phyloP scores from a whole-genome alignment of 2,329 filamentous ascomycete genomes.

The Emergomyces orientalis region DNA sequence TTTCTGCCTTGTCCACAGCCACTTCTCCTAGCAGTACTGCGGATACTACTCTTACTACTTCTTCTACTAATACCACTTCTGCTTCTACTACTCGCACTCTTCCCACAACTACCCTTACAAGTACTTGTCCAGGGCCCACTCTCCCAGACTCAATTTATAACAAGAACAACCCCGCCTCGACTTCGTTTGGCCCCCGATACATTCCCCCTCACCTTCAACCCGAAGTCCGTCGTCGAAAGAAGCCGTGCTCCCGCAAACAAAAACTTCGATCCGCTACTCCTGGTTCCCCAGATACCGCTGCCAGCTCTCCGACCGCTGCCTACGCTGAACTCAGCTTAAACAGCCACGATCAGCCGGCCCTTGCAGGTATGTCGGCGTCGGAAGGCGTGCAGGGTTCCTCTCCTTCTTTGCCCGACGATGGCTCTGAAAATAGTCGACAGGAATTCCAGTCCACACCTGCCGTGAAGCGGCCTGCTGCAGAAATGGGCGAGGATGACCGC shows the following conservation, averaged over 20 bases:
- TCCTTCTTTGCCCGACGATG: background rate
- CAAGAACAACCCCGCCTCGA: background rate
- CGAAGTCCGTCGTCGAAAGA: constrained; percentile 35
- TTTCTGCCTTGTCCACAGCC: constrained; percentile 22
- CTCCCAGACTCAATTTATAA: background rate
- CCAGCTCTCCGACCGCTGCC: constrained; percentile 43
- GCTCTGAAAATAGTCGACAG: constrained; percentile 1
- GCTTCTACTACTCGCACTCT: constrained; percentile 20
- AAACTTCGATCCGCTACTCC: constrained; percentile 11
- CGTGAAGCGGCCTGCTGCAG: constrained; percentile 44
- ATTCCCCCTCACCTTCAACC: constrained; percentile 49
- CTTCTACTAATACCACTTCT: constrained; percentile 19
- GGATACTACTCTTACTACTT: too few relatives aligned
- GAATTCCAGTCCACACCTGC: constrained; percentile 40
- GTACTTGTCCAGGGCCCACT: background rate
- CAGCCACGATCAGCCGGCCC: constrained; percentile 17
- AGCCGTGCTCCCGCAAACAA: constrained; percentile 23
- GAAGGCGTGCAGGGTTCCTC: background rate
- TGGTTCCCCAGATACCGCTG: constrained; percentile 17
- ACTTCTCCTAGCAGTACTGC: background rate
- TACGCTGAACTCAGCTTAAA: constrained; percentile 31
- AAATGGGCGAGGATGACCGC: constrained; percentile 40
- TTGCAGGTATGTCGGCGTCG: constrained; percentile 25
- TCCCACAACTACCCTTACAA: background rate
- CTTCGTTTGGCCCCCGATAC: constrained; percentile 32